Evolutionary conservation across 768 basidiomycete genomes (phyloP).

Genomic region (Calvatia gigantea): DNA sequence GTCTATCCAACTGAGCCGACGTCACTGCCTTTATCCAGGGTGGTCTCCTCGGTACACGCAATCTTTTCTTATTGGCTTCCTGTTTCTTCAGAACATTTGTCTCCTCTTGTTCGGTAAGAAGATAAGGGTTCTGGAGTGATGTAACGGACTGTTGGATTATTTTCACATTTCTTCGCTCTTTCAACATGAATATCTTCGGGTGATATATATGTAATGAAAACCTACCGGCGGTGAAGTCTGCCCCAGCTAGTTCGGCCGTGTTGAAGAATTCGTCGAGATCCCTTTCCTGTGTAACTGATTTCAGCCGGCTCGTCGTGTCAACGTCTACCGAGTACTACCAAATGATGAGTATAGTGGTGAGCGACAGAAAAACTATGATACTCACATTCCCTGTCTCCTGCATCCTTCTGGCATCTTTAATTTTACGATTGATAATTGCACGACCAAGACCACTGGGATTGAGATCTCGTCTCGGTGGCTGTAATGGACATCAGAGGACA

Average conservation of each 20-base stretch:
- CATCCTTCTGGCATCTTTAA: slow-evolving; percentile 64
- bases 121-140: slow-evolving; percentile 74
- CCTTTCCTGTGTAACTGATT: slow-evolving; percentile 93
- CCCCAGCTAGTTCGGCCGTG: slow-evolving; percentile 91
- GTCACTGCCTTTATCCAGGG: slow-evolving; percentile 85
- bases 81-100: slow-evolving; percentile 71
- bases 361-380: slow-evolving; percentile 6
- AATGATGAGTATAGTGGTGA: slow-evolving; percentile 11
- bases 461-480: slow-evolving; percentile 50
- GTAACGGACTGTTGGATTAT: slow-evolving; percentile 60
- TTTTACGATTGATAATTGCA: slow-evolving; percentile 91
- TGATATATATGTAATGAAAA: neutral
- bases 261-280: slow-evolving; percentile 96
- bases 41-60: slow-evolving; percentile 88
- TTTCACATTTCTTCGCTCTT: slow-evolving; percentile 79
- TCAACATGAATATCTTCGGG: slow-evolving; percentile 7
- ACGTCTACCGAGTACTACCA: slow-evolving; percentile 74
- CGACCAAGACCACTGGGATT: slow-evolving; percentile 87
- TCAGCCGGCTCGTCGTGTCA: slow-evolving; percentile 63
- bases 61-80: slow-evolving; percentile 61
- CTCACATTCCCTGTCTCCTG: slow-evolving; percentile 68
- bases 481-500: neutral
- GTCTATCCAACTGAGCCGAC: slow-evolving; percentile 73
- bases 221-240: slow-evolving; percentile 93
- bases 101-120: slow-evolving; percentile 83